Evolutionary conservation across 331 rosid genomes (phyloP).

Genomic region (Malus hybrid): DNA sequence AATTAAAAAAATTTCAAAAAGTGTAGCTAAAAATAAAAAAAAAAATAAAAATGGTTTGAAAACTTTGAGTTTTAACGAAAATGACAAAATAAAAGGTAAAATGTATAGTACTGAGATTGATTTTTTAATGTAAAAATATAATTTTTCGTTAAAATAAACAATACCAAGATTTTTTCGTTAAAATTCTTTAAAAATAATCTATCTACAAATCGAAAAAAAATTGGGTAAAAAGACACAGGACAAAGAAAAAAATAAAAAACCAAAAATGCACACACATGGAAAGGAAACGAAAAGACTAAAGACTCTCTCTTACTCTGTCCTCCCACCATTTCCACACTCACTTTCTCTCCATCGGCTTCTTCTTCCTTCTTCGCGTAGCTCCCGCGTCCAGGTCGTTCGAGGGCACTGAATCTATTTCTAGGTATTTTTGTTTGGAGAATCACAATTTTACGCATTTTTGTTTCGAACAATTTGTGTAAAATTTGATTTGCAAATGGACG

Average conservation of each 20-base stretch:
- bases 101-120: too few species aligned
- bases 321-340: neutral
- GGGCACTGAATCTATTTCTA: conserved; percentile 9
- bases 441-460: neutral
- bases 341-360: neutral
- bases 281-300: conserved; percentile 33
- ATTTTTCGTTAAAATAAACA: too few species aligned
- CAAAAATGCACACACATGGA: conserved; percentile 25
- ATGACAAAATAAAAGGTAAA: too few species aligned
- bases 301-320: conserved; percentile 13
- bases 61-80: too few species aligned
- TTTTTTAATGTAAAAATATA: too few species aligned
- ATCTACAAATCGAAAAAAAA: neutral
- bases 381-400: conserved; percentile 13
- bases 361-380: conserved; percentile 16
- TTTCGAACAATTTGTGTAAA: neutral
- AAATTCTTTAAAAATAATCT: too few species aligned
- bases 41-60: too few species aligned
- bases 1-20: too few species aligned
- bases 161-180: too few species aligned
- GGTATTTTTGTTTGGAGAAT: neutral
- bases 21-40: too few species aligned
- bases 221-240: neutral
- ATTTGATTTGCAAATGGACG: conserved; percentile 20
- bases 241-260: neutral